Base-by-base conservation (phyloP, 2,329 filamentous ascomycete species). In the Ceratocystis lukuohia region DNA sequence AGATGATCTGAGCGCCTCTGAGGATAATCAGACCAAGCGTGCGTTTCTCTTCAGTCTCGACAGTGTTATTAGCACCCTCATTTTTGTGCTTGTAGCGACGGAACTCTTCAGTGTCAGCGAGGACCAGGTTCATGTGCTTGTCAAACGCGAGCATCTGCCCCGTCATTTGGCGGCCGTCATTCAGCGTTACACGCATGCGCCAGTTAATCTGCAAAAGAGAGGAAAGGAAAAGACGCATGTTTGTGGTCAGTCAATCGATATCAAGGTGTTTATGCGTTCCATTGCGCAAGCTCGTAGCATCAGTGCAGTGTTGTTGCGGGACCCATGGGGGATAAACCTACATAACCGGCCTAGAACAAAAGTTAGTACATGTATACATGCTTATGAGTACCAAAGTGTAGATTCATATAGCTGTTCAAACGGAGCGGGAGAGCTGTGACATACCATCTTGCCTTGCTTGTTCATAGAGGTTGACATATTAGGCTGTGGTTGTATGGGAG, bases 121-220 rank as follows among this genome's bases (percentile, higher is more conserved):
- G 88, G 69, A 99, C 94, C 70, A 99, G 85, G 77, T 99, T 99
- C 94, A 99, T 99, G 78, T 99, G 94, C 91, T 97, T 97, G 78
- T 99, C 94, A 74, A 97, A 99, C 65, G 94, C 94, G 71, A 99
- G 84, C 90, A 99, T 96, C 77, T 97, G 91, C 69, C 92, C 94
- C 50, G 91, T 92, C 87, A 99, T 95, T 77, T 96, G 91, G 74
- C 94, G 87, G 70, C 91, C 91, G 79, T 99, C 94, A 74, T 90
- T 91, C 76, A 99, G 83, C 66, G 92, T 97, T 70, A 96, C 88
- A 75, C 93, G 88, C 92, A 99, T 97, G 78, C 93, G 91, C 82
- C 96, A 97, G 81, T 99, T 97, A 83, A 99, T 96, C 94, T 97
- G 37, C 10, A 41, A 41, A 41, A 41, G 37, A 69, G 46, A 25